A percentile compares a stretch with the other conserved stretches of the same genome.
phyloP scores from a whole-genome alignment of 345 rosid species.

The Acer negundo region DNA sequence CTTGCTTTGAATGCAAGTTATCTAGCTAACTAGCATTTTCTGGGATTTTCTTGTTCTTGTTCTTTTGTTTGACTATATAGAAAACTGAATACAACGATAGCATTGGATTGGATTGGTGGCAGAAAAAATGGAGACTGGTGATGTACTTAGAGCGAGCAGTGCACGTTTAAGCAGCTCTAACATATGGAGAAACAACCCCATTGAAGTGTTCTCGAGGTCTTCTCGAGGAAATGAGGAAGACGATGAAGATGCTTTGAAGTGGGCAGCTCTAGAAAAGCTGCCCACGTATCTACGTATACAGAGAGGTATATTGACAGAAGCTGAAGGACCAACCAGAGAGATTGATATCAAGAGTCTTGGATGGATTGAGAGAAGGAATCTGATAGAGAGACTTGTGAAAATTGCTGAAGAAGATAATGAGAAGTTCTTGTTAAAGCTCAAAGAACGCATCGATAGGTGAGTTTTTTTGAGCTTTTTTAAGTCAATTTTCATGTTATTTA shows the following conservation, averaged over 20 bases:
- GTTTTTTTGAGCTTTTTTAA: no score
- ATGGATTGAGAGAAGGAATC: conserved; percentile 63
- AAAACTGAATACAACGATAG: not conserved
- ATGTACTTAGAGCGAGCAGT: conserved; percentile 30
- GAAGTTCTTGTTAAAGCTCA: conserved; percentile 81
- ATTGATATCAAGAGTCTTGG: conserved; percentile 70
- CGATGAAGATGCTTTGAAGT: conserved; percentile 78
- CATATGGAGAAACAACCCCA: conserved; percentile 42
- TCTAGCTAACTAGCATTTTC: not conserved
- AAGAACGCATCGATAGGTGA: conserved; percentile 63
- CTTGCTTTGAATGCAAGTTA: conserved; percentile 20
- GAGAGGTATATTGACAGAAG: conserved; percentile 66
- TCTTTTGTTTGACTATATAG: not conserved
- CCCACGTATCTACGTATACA: conserved; percentile 66
- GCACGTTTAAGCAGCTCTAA: conserved; percentile 44
- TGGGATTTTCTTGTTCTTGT: not conserved
- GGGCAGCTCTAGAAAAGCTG: conserved; percentile 92
- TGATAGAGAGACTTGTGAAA: conserved; percentile 68
- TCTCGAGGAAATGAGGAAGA: conserved; percentile 40
- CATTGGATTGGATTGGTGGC: not conserved
- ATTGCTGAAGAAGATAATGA: conserved; percentile 86
- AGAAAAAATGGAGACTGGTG: conserved; percentile 37
- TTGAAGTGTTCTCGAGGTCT: conserved; percentile 52
- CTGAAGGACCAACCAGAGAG: conserved; percentile 53
- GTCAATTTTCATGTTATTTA: no score